These are phyloP conservation scores for Kwoniella sp. DNA, from an alignment of 768 basidiomycete genomes.

Conservation along the genomic window DNA sequence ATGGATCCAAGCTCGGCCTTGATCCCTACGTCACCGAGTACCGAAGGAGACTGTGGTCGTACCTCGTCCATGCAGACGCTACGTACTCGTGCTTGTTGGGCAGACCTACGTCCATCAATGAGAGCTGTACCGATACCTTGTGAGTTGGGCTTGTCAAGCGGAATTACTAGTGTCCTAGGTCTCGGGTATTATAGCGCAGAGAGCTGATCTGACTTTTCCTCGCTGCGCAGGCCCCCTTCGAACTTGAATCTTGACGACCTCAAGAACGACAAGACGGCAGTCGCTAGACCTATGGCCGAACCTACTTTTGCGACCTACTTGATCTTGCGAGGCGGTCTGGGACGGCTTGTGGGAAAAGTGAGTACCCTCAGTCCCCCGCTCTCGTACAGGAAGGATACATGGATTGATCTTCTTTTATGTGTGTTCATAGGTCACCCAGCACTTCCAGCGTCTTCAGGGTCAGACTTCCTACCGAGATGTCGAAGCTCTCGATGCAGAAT, in stretches of 20 bases:
- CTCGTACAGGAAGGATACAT: too few species aligned
- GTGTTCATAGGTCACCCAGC: slow-evolving; percentile 83
- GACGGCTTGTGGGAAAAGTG: slow-evolving; percentile 72
- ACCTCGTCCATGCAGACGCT: slow-evolving; percentile 86
- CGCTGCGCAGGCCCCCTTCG: slow-evolving; percentile 58
- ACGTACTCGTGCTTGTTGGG: slow-evolving; percentile 76
- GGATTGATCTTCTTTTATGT: too few species aligned
- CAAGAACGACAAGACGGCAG: slow-evolving; percentile 31
- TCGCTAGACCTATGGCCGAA: slow-evolving; percentile 57
- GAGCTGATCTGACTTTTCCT: too few species aligned
- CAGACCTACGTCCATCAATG: slow-evolving; percentile 76
- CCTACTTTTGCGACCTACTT: slow-evolving; percentile 87
- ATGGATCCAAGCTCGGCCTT: slow-evolving; percentile 70
- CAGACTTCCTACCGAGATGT: slow-evolving; percentile 82
- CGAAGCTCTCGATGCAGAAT: slow-evolving; percentile 75
- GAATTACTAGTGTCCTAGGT: background rate
- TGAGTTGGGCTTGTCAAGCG: slow-evolving; percentile 60
- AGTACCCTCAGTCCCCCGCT: too few species aligned
- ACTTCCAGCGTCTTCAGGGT: slow-evolving; percentile 82
- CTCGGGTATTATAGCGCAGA: too few species aligned
- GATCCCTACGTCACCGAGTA: slow-evolving; percentile 76
- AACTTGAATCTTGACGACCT: slow-evolving; percentile 59
- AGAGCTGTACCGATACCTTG: slow-evolving; percentile 81
- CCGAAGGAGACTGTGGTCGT: slow-evolving; percentile 81
- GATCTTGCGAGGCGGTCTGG: slow-evolving; percentile 79